Evolutionary conservation across 163 green algal species (phyloP).

Genomic region (Chlamydomonas reinhardtii): DNA sequence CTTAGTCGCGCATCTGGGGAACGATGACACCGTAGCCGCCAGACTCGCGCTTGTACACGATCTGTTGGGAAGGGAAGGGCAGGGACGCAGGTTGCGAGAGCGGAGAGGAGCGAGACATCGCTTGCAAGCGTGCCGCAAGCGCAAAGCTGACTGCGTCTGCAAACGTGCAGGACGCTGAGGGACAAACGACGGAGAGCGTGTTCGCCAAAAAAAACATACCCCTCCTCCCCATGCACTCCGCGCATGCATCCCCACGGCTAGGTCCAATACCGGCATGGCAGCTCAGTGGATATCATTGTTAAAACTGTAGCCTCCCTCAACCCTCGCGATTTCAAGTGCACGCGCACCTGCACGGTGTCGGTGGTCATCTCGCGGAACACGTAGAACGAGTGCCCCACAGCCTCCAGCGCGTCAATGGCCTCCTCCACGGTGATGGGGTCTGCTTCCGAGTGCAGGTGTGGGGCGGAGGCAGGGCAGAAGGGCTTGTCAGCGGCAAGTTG

Average conservation of each 20-base stretch:
- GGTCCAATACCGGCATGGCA: no score
- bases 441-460: slow-evolving; percentile 39
- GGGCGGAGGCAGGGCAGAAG: not conserved
- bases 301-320: not conserved
- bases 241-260: no score
- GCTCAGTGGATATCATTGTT: no score
- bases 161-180: no score
- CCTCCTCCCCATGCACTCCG: no score
- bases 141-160: no score
- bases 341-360: slow-evolving; percentile 47
- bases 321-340: no score
- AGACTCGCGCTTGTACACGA: slow-evolving; percentile 76
- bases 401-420: slow-evolving; percentile 82
- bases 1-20: slow-evolving; percentile 59
- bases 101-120: no score
- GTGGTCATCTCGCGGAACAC: slow-evolving; percentile 64
- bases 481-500: not conserved
- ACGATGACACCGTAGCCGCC: slow-evolving; percentile 72
- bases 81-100: not conserved
- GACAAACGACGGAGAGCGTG: no score
- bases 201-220: no score
- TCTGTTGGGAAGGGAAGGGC: slow-evolving; percentile 4
- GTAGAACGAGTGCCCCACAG: slow-evolving; percentile 84
- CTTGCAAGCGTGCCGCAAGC: no score
- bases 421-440: slow-evolving; percentile 76